phyloP scores from a whole-genome alignment of 129 eudicot genomes.

The Arctium lappa region DNA sequence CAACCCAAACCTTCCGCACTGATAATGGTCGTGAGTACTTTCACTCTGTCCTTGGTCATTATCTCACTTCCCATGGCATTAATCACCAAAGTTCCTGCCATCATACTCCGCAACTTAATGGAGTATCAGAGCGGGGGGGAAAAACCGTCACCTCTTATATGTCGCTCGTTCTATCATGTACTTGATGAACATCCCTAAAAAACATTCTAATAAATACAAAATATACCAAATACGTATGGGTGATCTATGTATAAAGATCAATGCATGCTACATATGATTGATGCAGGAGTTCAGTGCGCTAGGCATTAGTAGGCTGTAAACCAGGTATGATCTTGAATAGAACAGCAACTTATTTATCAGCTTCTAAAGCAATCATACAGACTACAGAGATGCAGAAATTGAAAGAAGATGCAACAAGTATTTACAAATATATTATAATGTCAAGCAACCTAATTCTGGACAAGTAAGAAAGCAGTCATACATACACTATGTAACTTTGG shows the following conservation, averaged over 20 bases:
- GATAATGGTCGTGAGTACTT: no score
- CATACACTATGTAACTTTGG: not conserved
- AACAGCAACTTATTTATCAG: slow-evolving; percentile 12
- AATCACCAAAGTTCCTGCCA: no score
- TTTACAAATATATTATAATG: not conserved
- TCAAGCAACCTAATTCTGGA: not conserved
- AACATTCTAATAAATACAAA: no score
- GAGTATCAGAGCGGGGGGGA: no score
- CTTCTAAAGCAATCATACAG: slow-evolving; percentile 8
- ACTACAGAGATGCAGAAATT: not conserved
- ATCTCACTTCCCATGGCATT: no score
- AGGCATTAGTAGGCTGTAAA: slow-evolving; percentile 1
- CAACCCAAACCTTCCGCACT: no score
- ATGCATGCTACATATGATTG: not conserved
- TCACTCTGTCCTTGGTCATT: no score
- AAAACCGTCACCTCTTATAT: no score
- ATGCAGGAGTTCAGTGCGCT: not conserved
- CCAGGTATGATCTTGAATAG: slow-evolving; percentile 5
- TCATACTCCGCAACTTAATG: no score
- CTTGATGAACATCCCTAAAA: no score
- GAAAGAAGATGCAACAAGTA: not conserved
- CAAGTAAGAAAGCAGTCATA: not conserved
- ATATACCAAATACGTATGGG: not conserved
- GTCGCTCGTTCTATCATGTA: no score
- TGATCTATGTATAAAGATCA: not conserved